Percentiles rank a stretch among this genome's conserved stretches.
Conservation (phyloP, 257 asterid species). For the Nicotiana attenuata region DNA sequence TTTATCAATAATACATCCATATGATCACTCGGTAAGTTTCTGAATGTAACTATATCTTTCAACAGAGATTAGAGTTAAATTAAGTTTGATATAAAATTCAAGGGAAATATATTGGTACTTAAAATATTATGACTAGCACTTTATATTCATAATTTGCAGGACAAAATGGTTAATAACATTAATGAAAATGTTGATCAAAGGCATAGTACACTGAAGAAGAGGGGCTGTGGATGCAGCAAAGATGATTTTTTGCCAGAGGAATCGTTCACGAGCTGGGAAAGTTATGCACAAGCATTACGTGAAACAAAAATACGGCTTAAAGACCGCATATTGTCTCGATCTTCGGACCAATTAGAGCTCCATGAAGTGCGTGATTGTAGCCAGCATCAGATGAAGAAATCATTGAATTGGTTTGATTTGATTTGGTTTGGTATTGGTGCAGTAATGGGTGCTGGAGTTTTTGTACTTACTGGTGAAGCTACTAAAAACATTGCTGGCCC, state of each 20-base stretch:
- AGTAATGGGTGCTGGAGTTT: slow-evolving; percentile 37
- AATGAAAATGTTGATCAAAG: not conserved
- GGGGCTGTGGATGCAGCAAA: slow-evolving; percentile 28
- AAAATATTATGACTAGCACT: not conserved
- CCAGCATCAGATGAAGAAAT: slow-evolving; percentile 28
- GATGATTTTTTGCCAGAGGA: slow-evolving; percentile 33
- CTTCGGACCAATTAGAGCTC: slow-evolving; percentile 24
- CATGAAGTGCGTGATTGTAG: slow-evolving; percentile 21
- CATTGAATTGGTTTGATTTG: slow-evolving; percentile 33
- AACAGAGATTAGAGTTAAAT: not conserved
- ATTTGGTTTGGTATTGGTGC: slow-evolving; percentile 38
- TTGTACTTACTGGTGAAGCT: slow-evolving; percentile 34
- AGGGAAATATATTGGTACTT: not conserved
- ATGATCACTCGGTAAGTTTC: not conserved
- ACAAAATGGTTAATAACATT: not conserved
- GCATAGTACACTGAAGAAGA: slow-evolving; percentile 12
- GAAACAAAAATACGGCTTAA: slow-evolving; percentile 22
- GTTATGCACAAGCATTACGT: slow-evolving; percentile 22
- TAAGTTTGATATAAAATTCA: not conserved
- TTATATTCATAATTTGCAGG: not conserved
- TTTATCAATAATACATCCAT: not conserved
- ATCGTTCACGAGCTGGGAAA: slow-evolving; percentile 31
- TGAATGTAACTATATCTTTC: not conserved
- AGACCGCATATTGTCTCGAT: slow-evolving; percentile 24
- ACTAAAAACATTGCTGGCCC: slow-evolving; percentile 30